Evolutionary conservation across 805 yeast genomes (phyloP), one percentile per base, ranked within the genome.

Genomic region (Metschnikowia corniflorae): DNA sequence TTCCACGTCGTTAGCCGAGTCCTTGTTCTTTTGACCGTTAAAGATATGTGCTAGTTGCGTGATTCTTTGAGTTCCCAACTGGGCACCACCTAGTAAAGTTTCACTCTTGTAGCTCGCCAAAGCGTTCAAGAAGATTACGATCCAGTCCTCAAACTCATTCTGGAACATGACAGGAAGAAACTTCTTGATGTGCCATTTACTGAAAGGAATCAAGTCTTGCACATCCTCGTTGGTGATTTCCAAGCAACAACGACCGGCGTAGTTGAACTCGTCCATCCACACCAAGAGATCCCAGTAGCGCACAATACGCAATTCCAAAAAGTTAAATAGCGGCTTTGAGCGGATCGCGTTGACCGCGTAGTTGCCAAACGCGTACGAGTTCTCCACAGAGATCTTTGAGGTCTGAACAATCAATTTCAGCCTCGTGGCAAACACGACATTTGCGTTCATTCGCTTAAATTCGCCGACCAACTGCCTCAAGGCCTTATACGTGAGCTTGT

Each of bases 261-360:
- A 88, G 54, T 93, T 93, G 51, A 76, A 77, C 49, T 82, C 80
- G 56, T 93, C 96, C 95, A 91, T 85, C 97, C 97, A 94, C 2
- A 93, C 64, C 45, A 93, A 64, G n/a, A 82, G 53, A 57, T 93
- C 97, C 98, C 98, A 93, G 54, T 86, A 88, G 51, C 78, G 79
- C 9, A 68, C 72, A 27, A 91, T 81, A 15, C 66, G 63, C 46
- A 93, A 61, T 48, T 89, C 97, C 47, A 93, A 63, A 56, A 79
- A 88, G 47, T 82, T 78, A 64, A 93, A 93, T 46, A 88, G 60
- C 0, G 95, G 91, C 49, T 80, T 84, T 0, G 87, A 70, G 51
- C 96, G 70, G 3, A 86, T 78, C 2, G 94, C 79, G 46, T 83
- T 82, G 18, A 85, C 71, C 28, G 86, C 68, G 54, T 87, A 87